Percentiles rank a stretch among this genome's conserved stretches.
Conservation (phyloP, 805 yeast species). For the Vanderwaltozyma tropicalis region DNA sequence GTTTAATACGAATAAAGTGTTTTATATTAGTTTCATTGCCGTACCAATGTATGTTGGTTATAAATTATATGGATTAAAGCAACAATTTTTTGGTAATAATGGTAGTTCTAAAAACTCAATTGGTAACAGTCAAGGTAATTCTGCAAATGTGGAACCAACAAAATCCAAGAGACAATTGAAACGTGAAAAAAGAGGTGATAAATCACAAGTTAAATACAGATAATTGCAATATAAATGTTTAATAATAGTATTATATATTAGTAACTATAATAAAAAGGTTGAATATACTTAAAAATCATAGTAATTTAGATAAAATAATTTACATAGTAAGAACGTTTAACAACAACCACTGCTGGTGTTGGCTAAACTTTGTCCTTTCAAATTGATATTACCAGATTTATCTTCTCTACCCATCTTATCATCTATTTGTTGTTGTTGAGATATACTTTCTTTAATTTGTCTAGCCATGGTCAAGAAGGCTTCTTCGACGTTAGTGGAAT, state of each 20-base stretch:
- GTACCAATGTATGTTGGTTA: conserved; percentile 34
- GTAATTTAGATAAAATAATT: too few relatives aligned
- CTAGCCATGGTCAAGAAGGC: conserved; percentile 98
- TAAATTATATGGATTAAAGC: conserved; percentile 28
- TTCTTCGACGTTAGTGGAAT: conserved; percentile 94
- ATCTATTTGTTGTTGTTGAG: conserved; percentile 36
- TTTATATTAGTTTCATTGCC: conserved; percentile 33
- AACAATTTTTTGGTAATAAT: conserved; percentile 13
- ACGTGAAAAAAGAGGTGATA: conserved; percentile 32
- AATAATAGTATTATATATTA: neutral
- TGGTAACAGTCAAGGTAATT: neutral
- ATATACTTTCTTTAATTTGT: conserved; percentile 93
- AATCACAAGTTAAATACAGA: conserved; percentile 29
- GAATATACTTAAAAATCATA: too few relatives aligned
- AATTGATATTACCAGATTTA: conserved; percentile 47
- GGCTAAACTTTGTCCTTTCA: conserved; percentile 56
- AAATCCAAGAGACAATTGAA: conserved; percentile 35
- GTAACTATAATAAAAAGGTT: neutral
- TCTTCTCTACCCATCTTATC: conserved; percentile 33
- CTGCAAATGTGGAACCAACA: conserved; percentile 1
- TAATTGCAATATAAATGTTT: conserved; percentile 4
- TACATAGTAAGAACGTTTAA: conserved; percentile 14
- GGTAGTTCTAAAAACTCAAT: neutral
- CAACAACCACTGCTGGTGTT: conserved; percentile 40
- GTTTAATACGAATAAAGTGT: conserved; percentile 37